A percentile compares a stretch with the other conserved stretches of the same genome.
Evolutionary conservation across 345 rosid species (phyloP).

Genomic region (Streptanthus diversifolius): DNA sequence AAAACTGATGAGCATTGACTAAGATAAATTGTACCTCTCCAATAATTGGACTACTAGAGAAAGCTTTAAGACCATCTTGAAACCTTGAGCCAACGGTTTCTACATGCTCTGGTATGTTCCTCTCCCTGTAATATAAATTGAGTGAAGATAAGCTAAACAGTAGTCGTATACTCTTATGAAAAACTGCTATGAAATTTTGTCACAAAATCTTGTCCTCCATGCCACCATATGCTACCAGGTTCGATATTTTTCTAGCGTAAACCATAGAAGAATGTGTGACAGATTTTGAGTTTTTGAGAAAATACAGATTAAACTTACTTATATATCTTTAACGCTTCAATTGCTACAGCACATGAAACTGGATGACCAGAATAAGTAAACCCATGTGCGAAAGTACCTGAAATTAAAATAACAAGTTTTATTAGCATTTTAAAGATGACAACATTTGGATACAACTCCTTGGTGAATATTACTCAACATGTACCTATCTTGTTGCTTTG

Average conservation of each 20-base stretch:
- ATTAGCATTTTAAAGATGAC: background rate
- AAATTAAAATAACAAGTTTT: background rate
- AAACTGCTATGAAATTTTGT: background rate
- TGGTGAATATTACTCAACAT: background rate
- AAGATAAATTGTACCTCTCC: slow-evolving; percentile 62
- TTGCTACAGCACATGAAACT: slow-evolving; percentile 85
- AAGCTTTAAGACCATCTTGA: slow-evolving; percentile 87
- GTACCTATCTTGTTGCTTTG: slow-evolving; percentile 95
- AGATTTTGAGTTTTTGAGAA: background rate
- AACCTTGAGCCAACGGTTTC: slow-evolving; percentile 53
- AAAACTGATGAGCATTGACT: background rate
- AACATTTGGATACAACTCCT: background rate
- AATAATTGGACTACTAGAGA: slow-evolving; percentile 71
- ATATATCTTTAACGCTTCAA: slow-evolving; percentile 72
- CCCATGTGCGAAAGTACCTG: slow-evolving; percentile 89
- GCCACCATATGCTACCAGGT: no score
- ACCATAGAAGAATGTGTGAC: no score
- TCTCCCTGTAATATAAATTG: slow-evolving; percentile 53
- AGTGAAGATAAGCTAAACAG: background rate
- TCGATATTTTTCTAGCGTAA: no score
- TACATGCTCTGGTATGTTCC: slow-evolving; percentile 59
- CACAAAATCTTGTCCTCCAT: no score
- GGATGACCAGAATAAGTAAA: slow-evolving; percentile 97
- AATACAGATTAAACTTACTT: no score
- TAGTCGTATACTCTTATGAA: no score